Evolutionary conservation across 192 early-diverging fungal species (phyloP), one percentile per base, ranked within the genome.

Genomic region (Radiomyces spectabilis): DNA sequence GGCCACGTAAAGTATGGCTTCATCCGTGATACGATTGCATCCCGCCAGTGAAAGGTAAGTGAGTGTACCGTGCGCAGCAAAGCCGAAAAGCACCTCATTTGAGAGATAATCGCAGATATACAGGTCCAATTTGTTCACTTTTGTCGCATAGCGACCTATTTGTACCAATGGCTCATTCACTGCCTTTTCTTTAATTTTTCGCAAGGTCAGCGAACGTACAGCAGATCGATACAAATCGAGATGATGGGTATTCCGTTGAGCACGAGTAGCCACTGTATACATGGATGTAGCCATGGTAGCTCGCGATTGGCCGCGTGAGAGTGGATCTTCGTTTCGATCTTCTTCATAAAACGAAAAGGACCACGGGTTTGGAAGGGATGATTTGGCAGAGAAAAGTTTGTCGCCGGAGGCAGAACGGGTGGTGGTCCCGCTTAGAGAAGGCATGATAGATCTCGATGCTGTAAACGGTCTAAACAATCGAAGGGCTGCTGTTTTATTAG

Each of bases 41-140:
- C 76, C 76, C 21, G 70, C 72, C 7, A 79, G 44, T 4, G 74
- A 61, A 1, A 79, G 10, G 5, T 71, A 61, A 4, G 71, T 74
- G 1, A 78, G 16, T 41, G 21, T 16, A 55, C 27, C 58, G 56
- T 55, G 66, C 25, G 39, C 64, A 1, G 69, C 44, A 21, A 79
- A 68, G 3, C 65, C 34, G 4, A 63, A 40, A 15, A 79, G 64
- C 8, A 67, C 64, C 27, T 44, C 51, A 33, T 75, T 71, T 6
- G 68, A 59, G 0, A 79, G 48, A 39, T 71, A 62, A 25, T 75
- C 76, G 19, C 76, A 79, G 27, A 79, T 79, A n/a, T 79, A 79
- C 12, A 79, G 65, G 25, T 79, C 73, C 32, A 79, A 50, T 4
- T 53, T 61, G 9, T 59, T 57, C 3, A 79, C 42, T n/a, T 65